Evolutionary conservation across 768 basidiomycete genomes (phyloP), one percentile per base, ranked within the genome.

Genomic region (Calocera cornea): DNA sequence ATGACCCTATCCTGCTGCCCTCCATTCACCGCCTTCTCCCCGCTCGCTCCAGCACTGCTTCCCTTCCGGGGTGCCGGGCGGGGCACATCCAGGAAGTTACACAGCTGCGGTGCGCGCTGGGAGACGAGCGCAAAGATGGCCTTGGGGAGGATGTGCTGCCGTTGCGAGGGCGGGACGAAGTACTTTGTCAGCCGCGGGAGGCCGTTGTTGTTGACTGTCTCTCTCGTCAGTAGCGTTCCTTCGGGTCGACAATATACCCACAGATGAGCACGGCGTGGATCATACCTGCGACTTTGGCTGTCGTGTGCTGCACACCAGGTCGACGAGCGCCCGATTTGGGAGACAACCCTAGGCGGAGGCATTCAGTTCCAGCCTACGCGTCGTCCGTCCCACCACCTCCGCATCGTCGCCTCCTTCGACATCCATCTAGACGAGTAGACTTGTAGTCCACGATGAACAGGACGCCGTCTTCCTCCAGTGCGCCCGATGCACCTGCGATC

Each of bases 141-240:
- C 71, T 89, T 84, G 64, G 95, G 84, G 34, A 95, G 81, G 24
- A 73, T 70, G 69, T 74, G 73, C 16, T 84, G 81, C 69, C 84
- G 34, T 64, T 74, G 84, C 68, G 87, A 84, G 19, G 90, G 79
- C 2, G 89, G 87, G 5, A 89, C 87, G 79, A 92, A 95, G 81
- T 93, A 95, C 77, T 93, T 94, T 72, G 88, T 86, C 69, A 94
- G 78, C 50, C 91, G 86, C 12, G 90, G 83, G 68, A 90, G 83
- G 60, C 95, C 95, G 65, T 90, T 87, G 29, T 92, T 97, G 78
- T 98, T 98, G 81, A 98, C 94, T 90, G 77, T 77, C n/a, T 74
- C 41, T 68, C 31, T 34, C 5, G 41, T 67, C 50, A 67, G 41
- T 63, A 19, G 19, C 41, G 36, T 34, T 11, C 22, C 14, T 38